Conservation (phyloP, 2,329 filamentous ascomycete genomes). For the Alternaria brassicicola region DNA sequence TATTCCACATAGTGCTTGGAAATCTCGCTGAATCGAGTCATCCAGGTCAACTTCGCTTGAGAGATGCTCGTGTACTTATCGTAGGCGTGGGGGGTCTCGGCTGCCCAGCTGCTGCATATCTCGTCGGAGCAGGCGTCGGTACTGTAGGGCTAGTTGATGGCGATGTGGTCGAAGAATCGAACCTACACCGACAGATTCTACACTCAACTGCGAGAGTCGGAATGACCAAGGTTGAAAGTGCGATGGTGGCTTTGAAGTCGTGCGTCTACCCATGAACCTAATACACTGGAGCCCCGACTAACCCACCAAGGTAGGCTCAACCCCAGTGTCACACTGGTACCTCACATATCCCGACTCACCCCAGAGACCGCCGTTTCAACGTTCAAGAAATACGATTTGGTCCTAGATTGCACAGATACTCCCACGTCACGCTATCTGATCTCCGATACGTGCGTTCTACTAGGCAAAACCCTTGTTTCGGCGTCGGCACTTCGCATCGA, state of each 20-base stretch:
- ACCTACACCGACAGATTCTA: conserved; percentile 89
- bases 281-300: conserved; percentile 6
- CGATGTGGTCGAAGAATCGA: conserved; percentile 85
- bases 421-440: conserved; percentile 91
- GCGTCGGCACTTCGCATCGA: conserved; percentile 88
- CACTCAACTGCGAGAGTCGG: conserved; percentile 75
- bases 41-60: conserved; percentile 76
- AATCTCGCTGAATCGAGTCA: neutral
- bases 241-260: conserved; percentile 51
- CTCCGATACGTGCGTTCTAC: conserved; percentile 83
- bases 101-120: conserved; percentile 90
- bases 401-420: conserved; percentile 95
- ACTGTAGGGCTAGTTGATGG: conserved; percentile 84
- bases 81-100: conserved; percentile 89
- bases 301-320: conserved; percentile 65
- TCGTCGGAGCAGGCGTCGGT: conserved; percentile 87
- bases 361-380: conserved; percentile 71
- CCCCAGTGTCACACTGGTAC: conserved; percentile 68
- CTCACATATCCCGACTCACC: conserved; percentile 69
- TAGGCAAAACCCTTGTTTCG: conserved; percentile 80
- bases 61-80: conserved; percentile 73
- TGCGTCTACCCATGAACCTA: conserved; percentile 37
- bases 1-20: neutral
- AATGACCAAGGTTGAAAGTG: conserved; percentile 80
- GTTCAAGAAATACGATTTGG: conserved; percentile 75